phyloP scores from a whole-genome alignment of 1,284 basidiomycete species.

The Ustilago crameri region DNA sequence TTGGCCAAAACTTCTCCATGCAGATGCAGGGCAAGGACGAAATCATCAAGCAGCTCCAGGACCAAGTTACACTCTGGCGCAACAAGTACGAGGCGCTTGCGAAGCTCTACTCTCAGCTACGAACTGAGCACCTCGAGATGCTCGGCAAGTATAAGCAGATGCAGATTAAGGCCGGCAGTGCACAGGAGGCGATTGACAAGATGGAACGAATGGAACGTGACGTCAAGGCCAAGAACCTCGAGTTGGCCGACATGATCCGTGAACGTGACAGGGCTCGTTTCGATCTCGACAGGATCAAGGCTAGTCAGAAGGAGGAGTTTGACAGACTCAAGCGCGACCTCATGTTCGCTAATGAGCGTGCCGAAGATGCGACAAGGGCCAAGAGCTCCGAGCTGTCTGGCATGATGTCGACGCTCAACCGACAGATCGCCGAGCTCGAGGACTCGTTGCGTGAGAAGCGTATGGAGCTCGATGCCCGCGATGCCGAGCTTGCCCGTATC shows the following conservation, averaged over 20 bases:
- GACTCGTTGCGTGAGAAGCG: conserved; percentile 83
- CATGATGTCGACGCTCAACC: conserved; percentile 92
- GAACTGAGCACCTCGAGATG: conserved; percentile 97
- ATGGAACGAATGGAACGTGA: conserved; percentile 99
- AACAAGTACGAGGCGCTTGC: conserved; percentile 99
- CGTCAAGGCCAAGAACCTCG: conserved; percentile 96
- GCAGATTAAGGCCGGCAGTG: conserved; percentile 97
- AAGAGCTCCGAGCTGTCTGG: conserved; percentile 92
- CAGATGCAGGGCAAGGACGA: conserved; percentile 95
- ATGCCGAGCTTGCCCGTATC: conserved; percentile 80
- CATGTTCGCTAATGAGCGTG: conserved; percentile 96
- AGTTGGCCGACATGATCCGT: conserved; percentile 98
- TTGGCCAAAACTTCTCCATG: conserved; percentile 82
- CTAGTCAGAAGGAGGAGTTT: conserved; percentile 89
- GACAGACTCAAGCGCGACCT: conserved; percentile 93
- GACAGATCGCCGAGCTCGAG: conserved; percentile 94
- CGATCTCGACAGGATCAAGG: conserved; percentile 94
- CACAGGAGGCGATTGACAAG: conserved; percentile 97
- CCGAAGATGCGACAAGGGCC: conserved; percentile 88
- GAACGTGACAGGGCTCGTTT: conserved; percentile 96
- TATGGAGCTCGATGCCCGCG: conserved; percentile 78
- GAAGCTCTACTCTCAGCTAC: conserved; percentile 97
- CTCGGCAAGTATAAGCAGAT: conserved; percentile 95
- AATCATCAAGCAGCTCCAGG: conserved; percentile 92
- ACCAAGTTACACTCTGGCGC: conserved; percentile 95